Base-by-base conservation (phyloP, 257 asterid genomes). In the Solanum neorickii region DNA sequence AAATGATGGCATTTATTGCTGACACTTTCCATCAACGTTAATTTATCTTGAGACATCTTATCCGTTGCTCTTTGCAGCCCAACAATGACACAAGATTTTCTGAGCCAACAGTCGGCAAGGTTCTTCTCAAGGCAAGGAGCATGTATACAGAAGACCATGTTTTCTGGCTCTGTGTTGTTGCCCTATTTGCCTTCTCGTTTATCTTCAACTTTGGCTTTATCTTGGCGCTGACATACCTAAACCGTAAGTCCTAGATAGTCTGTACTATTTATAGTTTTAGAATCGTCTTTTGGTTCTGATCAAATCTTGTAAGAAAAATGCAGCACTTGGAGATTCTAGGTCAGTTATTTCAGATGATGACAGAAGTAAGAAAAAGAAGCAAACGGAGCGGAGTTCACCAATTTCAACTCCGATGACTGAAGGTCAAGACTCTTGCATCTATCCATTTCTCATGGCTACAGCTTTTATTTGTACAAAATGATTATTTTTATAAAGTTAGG, bases 101-200 rank as follows among this genome's bases (percentile, higher is more conserved):
- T 11, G 92, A 95, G 88, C 89, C 94, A 42, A 97, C 99, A 31
- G 99, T 95, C 13, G 99, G 99, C 37, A 92, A 90, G 93, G 98
- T 93, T 91, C 99, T 97, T 92, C 96, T 97, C 23, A 94, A 87
- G 88, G 35, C 93, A 86, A 95, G 99, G 93, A 98, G 99, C 88
- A 95, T 97, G 99, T 95, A 85, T 91, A 62, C 88, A 25, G 94
- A 93, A 86, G 99, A 95, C 47, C 90, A 94, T 86, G 91, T 93
- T 98, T 97, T 90, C 85, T 97, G 99, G 99, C 65, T 95, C 69
- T 95, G 98, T 69, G 86, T 97, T 39, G 49, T 86, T 89, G 99
- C 98, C 74, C 95, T 97, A 77, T 92, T 97, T 85, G 99, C 92
- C 2, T 97, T 97, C 84, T 97, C 99, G 8, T 35, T 97, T 87